Evolutionary conservation across 2,329 filamentous ascomycete genomes (phyloP), one percentile per base, ranked within the genome.

Genomic region (Talaromyces atroroseus): DNA sequence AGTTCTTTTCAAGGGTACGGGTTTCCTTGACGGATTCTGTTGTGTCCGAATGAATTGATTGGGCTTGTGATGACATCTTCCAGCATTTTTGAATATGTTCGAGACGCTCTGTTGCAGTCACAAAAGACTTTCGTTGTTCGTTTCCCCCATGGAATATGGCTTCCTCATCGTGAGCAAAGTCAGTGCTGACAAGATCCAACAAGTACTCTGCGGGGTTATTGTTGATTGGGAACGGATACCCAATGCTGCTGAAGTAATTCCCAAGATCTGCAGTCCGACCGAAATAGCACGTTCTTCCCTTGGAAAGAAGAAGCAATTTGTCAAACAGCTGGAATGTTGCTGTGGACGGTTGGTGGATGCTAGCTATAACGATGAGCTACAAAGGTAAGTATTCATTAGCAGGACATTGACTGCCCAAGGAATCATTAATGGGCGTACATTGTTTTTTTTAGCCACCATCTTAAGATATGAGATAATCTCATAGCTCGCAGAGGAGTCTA

Each of bases 341-440:
- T 0, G 88, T 89, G 0, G 89, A 92, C 0, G 90, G 90, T 66
- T 95, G 90, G 68, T 95, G 90, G 59, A 95, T 94, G 40, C 87
- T 90, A 3, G 87, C 87, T 58, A 95, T 84, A 29, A 94, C 83
- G 58, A 94, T 83, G 58, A 94, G 77, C 82, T 87, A 58, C n/a
- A 21, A 14, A n/a, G 12, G 46, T 48, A 26, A 36, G 12, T 16
- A 36, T 16, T 36, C 5, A 36, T 36, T 5, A 36, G 32, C 12
- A 36, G 16, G 14, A 36, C 16, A 36, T 29, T 29, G 5, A 10
- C 26, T 8, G 11, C 26, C 16, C 16, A 49, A 51, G 24, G 7
- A 12, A 5, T 21, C 16, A 36, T 32, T 14, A 12, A n/a, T 6
- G 14, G 16, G 61, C 79, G 59, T 63, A 86, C 83, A 58, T 86